A percentile compares a stretch with the other conserved stretches of the same genome.
Evolutionary conservation across 176 grass and related monocot genomes (phyloP).

Genomic region (Musa beccarii): DNA sequence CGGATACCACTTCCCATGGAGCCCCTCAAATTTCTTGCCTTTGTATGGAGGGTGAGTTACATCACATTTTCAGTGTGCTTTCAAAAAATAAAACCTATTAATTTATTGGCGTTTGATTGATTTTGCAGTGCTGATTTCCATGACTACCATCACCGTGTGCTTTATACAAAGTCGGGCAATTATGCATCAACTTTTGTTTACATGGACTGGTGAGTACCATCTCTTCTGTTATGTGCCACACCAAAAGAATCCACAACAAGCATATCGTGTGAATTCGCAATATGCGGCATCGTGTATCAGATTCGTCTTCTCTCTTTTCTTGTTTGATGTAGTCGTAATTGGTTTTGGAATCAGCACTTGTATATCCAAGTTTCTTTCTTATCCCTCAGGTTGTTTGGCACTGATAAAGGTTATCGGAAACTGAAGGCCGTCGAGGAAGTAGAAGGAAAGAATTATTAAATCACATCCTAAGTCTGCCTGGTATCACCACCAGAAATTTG

Average conservation of each 20-base stretch:
- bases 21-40: slow-evolving; percentile 90
- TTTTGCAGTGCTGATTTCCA: slow-evolving; percentile 61
- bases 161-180: slow-evolving; percentile 82
- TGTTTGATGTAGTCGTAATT: too few species aligned
- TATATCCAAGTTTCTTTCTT: background rate
- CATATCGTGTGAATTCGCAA: background rate
- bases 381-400: slow-evolving; percentile 61
- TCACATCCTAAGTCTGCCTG: too few species aligned
- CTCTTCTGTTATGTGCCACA: background rate
- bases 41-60: slow-evolving; percentile 83
- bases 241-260: background rate
- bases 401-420: slow-evolving; percentile 67
- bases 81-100: background rate
- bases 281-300: too few species aligned
- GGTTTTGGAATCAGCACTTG: too few species aligned
- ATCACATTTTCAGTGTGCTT: slow-evolving; percentile 1
- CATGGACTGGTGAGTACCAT: slow-evolving; percentile 66
- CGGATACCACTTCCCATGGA: slow-evolving; percentile 93
- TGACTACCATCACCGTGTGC: slow-evolving; percentile 84
- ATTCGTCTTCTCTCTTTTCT: too few species aligned
- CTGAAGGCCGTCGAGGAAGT: slow-evolving; percentile 44
- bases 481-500: too few species aligned
- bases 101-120: background rate
- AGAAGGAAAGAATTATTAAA: slow-evolving; percentile 26
- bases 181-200: slow-evolving; percentile 93